Evolutionary conservation across 768 basidiomycete genomes (phyloP).

Genomic region (Fomitopsis serialis): DNA sequence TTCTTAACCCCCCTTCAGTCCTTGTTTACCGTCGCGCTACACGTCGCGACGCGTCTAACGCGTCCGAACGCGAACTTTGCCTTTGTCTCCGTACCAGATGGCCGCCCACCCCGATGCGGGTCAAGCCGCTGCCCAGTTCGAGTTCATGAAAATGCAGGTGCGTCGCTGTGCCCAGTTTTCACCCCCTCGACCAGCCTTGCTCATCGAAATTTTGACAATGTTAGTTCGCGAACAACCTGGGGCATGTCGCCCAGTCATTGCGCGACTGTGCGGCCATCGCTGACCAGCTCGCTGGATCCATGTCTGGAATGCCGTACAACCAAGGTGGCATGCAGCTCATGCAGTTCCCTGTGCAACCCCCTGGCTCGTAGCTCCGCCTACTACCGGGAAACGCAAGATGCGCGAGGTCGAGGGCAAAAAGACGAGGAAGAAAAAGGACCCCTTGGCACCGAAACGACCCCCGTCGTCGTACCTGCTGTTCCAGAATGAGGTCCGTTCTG

Average conservation of each 20-base stretch:
- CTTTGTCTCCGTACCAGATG: not conserved
- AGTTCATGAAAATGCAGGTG: slow-evolving; percentile 27
- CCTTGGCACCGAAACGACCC: slow-evolving; percentile 92
- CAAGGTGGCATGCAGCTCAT: slow-evolving; percentile 5
- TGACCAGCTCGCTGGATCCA: slow-evolving; percentile 51
- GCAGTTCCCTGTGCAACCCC: slow-evolving; percentile 12
- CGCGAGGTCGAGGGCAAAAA: slow-evolving; percentile 15
- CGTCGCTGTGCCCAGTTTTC: slow-evolving; percentile 1
- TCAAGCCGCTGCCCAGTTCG: slow-evolving; percentile 20
- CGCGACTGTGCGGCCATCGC: slow-evolving; percentile 55
- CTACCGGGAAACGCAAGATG: slow-evolving; percentile 49
- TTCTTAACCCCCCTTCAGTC: slow-evolving; percentile 33
- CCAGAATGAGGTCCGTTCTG: slow-evolving; percentile 84
- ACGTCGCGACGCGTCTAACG: slow-evolving; percentile 20
- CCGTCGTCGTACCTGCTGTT: slow-evolving; percentile 90
- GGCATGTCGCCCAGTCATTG: slow-evolving; percentile 55
- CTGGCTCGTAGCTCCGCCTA: slow-evolving; percentile 14
- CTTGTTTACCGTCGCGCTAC: slow-evolving; percentile 14
- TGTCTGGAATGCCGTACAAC: slow-evolving; percentile 29
- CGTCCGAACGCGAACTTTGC: slow-evolving; percentile 3
- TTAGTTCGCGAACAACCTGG: slow-evolving; percentile 53
- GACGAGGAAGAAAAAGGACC: slow-evolving; percentile 65
- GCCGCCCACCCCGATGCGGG: slow-evolving; percentile 5
- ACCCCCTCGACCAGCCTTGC: not conserved
- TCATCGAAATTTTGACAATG: slow-evolving; percentile 14